Evolutionary conservation across 345 rosid species (phyloP), one percentile per base, ranked within the genome.

Genomic region (Mallotus nudiflorus): DNA sequence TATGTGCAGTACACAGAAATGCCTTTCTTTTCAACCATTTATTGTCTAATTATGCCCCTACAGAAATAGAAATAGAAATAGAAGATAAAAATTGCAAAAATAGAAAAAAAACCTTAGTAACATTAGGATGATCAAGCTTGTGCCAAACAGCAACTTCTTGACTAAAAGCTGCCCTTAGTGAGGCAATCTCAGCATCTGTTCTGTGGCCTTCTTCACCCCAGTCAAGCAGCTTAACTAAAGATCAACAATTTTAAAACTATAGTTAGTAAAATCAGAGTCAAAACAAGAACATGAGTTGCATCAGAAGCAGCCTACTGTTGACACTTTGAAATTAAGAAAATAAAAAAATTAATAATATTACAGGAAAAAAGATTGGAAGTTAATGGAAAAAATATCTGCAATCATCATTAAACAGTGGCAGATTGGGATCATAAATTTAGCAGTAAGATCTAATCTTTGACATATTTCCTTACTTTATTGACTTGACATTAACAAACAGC

Each of bases 191-290:
- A 70, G 96, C 96, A 40, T 95, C 99, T 28, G 93, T 85, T 77
- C 98, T 88, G 42, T 92, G 98, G 54, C 98, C 98, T 72, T 92
- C 99, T 84, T 95, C 99, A 67, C 99, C 99, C 99, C 99, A 95
- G 84, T 95, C 99, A 72, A 95, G 98, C 71, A 95, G 80, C 86
- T 95, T 95, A 70, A 92, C 99, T 95, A 77, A 72, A 70, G 57
- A 73, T 45, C 19, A 62, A 65, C 28, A 24, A 65, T 69, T 55
- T 51, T 22, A 79, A 35, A 67, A 35, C 14, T 24, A 67, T 55
- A 5, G 28, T 67, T 24, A 55, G 72, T 48, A 22, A 66, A 66
- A 78, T 57, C 55, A 65, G 42, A 62, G 72, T 44, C 49, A 58
- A 37, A 35, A 3, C 48, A 62, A 1, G 25, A 40, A 15, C 51